Evolutionary conservation across 192 early-diverging fungal species (phyloP).

Genomic region (Backusella tuberculispora): DNA sequence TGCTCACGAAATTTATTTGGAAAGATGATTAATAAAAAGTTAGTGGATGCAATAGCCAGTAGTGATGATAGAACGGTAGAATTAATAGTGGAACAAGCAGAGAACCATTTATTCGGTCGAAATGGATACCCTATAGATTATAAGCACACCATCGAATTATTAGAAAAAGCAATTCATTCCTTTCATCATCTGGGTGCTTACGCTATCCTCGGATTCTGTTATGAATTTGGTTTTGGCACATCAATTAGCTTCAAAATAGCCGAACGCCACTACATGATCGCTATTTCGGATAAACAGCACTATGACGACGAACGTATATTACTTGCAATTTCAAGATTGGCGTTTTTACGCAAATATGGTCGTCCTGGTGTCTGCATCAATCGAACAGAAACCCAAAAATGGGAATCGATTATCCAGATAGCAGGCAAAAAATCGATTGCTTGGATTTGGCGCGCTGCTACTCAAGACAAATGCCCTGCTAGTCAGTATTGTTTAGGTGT

Average conservation of each 20-base stretch:
- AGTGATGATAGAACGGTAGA: background rate
- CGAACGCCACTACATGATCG: slow-evolving; percentile 18
- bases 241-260: slow-evolving; percentile 3
- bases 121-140: slow-evolving; percentile 49
- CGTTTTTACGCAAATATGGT: slow-evolving; percentile 83
- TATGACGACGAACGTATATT: slow-evolving; percentile 68
- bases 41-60: background rate
- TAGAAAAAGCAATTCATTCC: slow-evolving; percentile 48
- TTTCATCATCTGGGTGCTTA: slow-evolving; percentile 50
- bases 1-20: slow-evolving; percentile 17
- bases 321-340: slow-evolving; percentile 67
- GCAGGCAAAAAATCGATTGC: slow-evolving; percentile 55
- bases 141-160: slow-evolving; percentile 54
- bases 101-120: slow-evolving; percentile 56
- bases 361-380: slow-evolving; percentile 78
- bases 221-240: slow-evolving; percentile 78
- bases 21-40: slow-evolving; percentile 3
- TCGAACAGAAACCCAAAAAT: slow-evolving; percentile 76
- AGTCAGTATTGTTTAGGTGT: slow-evolving; percentile 73
- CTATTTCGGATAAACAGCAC: slow-evolving; percentile 64
- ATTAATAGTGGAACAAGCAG: slow-evolving; percentile 17
- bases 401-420: slow-evolving; percentile 64
- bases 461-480: slow-evolving; percentile 56
- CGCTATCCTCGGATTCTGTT: slow-evolving; percentile 77
- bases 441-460: slow-evolving; percentile 68